Base-by-base conservation (phyloP, 176 grass and related monocot species). In the Oryza meyeriana region DNA sequence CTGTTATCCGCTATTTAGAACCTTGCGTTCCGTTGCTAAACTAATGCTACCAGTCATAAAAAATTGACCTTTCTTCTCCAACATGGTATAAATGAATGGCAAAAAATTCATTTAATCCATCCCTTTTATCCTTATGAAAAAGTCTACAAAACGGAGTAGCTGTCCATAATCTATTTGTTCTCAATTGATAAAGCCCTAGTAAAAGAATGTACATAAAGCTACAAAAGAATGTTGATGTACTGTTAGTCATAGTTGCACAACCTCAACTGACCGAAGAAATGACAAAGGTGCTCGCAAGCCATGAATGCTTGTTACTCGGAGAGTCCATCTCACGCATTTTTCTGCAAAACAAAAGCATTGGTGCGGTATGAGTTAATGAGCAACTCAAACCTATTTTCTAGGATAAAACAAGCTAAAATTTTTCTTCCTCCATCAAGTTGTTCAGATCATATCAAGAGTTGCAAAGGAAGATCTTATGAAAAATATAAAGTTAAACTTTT, bases 261-360 rank as follows among this genome's bases (percentile, higher is more conserved):
- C 95, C 95, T 94, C 84, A 47, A 98, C 61, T 63, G 95, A 98
- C 42, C 87, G 87, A 61, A 98, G 88, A 91, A 98, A 98, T 24
- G 92, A 71, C 72, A 98, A 81, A 42, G 90, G 88, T 77, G 92
- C 92, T 89, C 83, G 90, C 74, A 87, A 69, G 47, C 95, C 95
- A 91, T 98, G 95, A 75, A 86, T 84, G 64, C 95, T 98, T 69
- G 75, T 91, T 78, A 98, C 86, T 79, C 90, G 86, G 36, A 98
- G 65, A 48, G 83, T 93, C 95, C 95, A 98, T 93, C 90, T 91
- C 42, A 93, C 86, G 40, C 87, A 89, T 88, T 86, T 84, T 90
- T 94, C 95, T 94, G 81, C 35, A 77, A 75, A 85, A 71, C 10
- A 27, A 40, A 80, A 76, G 27, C 48, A 16, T 73, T 9, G 62